Evolutionary conservation across 2,329 filamentous ascomycete species (phyloP).

Genomic region (Lachnellula arida): DNA sequence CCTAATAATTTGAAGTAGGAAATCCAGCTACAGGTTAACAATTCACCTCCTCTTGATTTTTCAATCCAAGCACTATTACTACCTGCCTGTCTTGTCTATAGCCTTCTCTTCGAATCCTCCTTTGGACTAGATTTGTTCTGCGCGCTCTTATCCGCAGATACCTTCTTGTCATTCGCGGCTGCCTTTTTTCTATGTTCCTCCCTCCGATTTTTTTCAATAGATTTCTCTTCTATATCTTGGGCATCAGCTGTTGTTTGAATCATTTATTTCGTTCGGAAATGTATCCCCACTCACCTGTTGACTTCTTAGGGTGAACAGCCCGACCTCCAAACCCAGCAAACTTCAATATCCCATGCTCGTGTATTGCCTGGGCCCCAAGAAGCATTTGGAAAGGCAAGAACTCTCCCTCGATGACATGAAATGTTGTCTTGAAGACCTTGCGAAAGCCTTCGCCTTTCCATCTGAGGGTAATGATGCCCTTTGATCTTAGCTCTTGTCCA

Average conservation of each 20-base stretch:
- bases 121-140: no score
- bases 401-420: slow-evolving; percentile 2
- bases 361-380: background rate
- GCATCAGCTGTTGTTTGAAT: background rate
- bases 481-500: background rate
- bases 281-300: background rate
- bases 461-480: slow-evolving; percentile 1
- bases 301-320: background rate
- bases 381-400: slow-evolving; percentile 2
- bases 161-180: background rate
- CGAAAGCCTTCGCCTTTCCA: slow-evolving; percentile 4
- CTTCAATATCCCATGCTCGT: background rate
- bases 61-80: no score
- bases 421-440: slow-evolving; percentile 1
- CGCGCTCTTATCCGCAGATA: background rate
- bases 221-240: background rate
- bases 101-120: no score
- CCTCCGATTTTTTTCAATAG: background rate
- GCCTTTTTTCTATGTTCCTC: background rate
- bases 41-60: no score
- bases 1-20: no score
- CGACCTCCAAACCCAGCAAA: slow-evolving; percentile 2
- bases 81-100: no score
- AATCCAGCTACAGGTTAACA: no score
- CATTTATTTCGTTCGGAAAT: background rate